A percentile compares a stretch with the other conserved stretches of the same genome.
Evolutionary conservation across 768 basidiomycete genomes (phyloP).

Genomic region (Naganishia antarctica): DNA sequence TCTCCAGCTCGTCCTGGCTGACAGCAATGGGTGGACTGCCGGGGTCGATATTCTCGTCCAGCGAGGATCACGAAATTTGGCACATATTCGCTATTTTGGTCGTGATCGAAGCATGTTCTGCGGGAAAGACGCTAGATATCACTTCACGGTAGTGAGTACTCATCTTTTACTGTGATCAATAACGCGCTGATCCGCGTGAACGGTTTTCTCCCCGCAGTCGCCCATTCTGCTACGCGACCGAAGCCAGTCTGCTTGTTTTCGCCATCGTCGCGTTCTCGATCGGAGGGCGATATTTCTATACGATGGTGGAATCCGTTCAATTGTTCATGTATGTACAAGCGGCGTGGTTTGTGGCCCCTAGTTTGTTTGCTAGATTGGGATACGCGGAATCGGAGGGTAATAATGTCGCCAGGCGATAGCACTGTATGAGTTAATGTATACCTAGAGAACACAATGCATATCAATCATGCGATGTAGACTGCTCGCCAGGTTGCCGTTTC

Average conservation of each 20-base stretch:
- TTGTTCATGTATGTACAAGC: conserved; percentile 11
- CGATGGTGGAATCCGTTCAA: conserved; percentile 1
- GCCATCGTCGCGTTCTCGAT: not conserved
- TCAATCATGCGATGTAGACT: too few relatives aligned
- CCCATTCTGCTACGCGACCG: not conserved
- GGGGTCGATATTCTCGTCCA: not conserved
- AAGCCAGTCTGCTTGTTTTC: conserved; percentile 7
- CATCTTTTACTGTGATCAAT: too few relatives aligned
- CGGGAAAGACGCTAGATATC: not conserved
- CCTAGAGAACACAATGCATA: too few relatives aligned
- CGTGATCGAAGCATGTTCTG: conserved; percentile 9
- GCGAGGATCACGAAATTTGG: conserved; percentile 12
- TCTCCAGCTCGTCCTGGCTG: not conserved
- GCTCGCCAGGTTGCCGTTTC: too few relatives aligned
- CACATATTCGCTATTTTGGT: not conserved
- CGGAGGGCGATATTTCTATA: conserved; percentile 8
- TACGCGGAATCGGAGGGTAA: not conserved
- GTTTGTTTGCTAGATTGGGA: not conserved
- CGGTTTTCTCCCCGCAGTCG: not conserved
- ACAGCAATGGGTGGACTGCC: not conserved
- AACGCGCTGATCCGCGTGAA: not conserved
- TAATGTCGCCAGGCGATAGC: too few relatives aligned
- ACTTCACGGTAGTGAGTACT: not conserved
- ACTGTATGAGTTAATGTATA: too few relatives aligned
- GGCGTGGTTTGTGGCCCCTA: not conserved